A percentile compares a stretch with the other conserved stretches of the same genome.
phyloP scores from a whole-genome alignment of 2,329 filamentous ascomycete species.

The Nectriaceae sp. region DNA sequence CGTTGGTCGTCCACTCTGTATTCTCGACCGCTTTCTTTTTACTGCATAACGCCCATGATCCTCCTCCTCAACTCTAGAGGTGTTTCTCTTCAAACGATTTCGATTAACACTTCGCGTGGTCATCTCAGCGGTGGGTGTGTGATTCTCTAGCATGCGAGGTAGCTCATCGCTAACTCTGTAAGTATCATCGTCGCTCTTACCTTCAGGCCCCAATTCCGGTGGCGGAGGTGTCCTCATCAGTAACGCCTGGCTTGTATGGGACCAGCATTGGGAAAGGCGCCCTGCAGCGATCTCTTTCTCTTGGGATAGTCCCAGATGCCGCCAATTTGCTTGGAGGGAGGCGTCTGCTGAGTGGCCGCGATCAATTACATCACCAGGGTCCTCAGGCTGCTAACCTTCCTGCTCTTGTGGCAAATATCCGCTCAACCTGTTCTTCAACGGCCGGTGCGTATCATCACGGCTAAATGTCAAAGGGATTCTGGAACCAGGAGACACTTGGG shows the following conservation, averaged over 20 bases:
- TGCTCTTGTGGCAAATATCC: conserved; percentile 11
- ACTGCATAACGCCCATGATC: conserved; percentile 24
- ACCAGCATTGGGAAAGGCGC: conserved; percentile 11
- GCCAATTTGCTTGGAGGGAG: too few relatives aligned
- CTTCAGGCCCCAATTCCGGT: neutral
- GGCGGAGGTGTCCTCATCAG: conserved; percentile 21
- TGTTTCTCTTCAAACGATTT: conserved; percentile 8
- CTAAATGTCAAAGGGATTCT: conserved; percentile 8
- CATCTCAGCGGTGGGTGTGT: neutral
- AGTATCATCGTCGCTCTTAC: neutral
- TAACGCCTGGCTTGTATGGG: conserved; percentile 18
- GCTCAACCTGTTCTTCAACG: conserved; percentile 15
- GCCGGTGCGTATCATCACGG: conserved; percentile 13
- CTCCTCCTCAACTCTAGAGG: conserved; percentile 4
- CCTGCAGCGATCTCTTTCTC: too few relatives aligned
- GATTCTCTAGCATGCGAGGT: conserved; percentile 1
- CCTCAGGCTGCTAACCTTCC: conserved; percentile 25
- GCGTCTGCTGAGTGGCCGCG: too few relatives aligned
- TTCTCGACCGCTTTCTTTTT: conserved; percentile 16
- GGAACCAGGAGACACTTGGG: conserved; percentile 8
- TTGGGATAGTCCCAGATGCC: too few relatives aligned
- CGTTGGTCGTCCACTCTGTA: conserved; percentile 18
- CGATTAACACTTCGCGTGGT: conserved; percentile 9
- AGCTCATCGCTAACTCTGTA: neutral
- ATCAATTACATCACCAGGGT: too few relatives aligned